A percentile compares a stretch with the other conserved stretches of the same genome.
These are phyloP conservation scores for Euphorbia celastroides DNA, from an alignment of 441 rosid genomes.

Conservation along the genomic window DNA sequence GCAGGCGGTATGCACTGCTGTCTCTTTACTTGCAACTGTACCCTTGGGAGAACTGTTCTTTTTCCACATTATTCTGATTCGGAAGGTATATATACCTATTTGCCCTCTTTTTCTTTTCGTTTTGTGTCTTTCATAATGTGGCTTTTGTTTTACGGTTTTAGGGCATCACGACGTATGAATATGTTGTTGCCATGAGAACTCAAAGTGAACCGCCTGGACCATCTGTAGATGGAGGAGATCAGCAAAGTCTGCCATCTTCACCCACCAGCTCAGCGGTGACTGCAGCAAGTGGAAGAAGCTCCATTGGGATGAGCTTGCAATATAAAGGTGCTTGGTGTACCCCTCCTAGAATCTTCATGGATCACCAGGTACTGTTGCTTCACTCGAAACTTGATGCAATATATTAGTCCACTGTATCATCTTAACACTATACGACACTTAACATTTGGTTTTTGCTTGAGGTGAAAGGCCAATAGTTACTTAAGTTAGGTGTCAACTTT, in stretches of 20 bases:
- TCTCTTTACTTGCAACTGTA: constrained; percentile 74
- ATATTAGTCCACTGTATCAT: no score
- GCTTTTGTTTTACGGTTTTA: constrained; percentile 24
- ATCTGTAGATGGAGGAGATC: constrained; percentile 66
- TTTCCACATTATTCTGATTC: constrained; percentile 84
- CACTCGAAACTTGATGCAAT: no score
- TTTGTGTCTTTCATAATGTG: neutral
- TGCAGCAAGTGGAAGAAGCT: constrained; percentile 89
- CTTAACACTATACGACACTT: no score
- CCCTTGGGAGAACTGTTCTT: constrained; percentile 89
- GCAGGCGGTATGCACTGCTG: constrained; percentile 70
- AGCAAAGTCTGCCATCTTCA: constrained; percentile 65
- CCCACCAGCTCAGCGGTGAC: constrained; percentile 89
- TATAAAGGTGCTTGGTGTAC: constrained; percentile 92
- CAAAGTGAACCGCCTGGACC: constrained; percentile 79
- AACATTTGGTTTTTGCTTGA: no score
- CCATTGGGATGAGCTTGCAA: constrained; percentile 75
- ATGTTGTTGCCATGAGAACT: constrained; percentile 89
- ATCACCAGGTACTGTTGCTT: constrained; percentile 53
- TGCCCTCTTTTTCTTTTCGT: neutral
- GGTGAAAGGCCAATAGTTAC: no score
- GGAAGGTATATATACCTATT: constrained; percentile 52
- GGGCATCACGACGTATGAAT: constrained; percentile 96
- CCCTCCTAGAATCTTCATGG: constrained; percentile 97
- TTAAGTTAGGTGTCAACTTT: no score